Conservation (phyloP, 176 grass and related monocot species). For the Triticum urartu region DNA sequence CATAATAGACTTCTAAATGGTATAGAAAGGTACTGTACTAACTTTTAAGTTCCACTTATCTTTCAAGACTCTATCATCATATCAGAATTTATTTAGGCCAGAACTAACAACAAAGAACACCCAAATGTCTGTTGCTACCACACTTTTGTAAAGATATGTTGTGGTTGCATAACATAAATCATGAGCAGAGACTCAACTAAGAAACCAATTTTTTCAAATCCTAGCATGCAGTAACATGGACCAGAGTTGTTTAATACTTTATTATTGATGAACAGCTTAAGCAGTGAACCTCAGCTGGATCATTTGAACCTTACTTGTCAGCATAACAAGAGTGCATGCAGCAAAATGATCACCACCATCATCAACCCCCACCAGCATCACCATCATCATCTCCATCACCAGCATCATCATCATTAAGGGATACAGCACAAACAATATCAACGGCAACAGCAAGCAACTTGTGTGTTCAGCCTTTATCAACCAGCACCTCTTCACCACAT, state of each 20-base stretch:
- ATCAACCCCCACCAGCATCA: slow-evolving; percentile 37
- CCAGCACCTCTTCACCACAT: slow-evolving; percentile 55
- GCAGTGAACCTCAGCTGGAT: slow-evolving; percentile 27
- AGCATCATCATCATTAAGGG: slow-evolving; percentile 36
- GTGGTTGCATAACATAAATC: not conserved
- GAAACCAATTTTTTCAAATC: not conserved
- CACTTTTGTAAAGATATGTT: not conserved
- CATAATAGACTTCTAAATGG: not conserved
- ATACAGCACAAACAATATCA: slow-evolving; percentile 59
- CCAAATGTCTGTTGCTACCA: not conserved
- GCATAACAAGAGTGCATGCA: slow-evolving; percentile 34
- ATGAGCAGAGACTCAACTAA: not conserved
- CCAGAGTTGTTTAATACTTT: not conserved
- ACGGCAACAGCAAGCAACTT: slow-evolving; percentile 55
- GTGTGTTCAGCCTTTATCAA: slow-evolving; percentile 51
- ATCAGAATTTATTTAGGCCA: not conserved
- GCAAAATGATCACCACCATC: slow-evolving; percentile 37
- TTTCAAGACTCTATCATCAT: not conserved
- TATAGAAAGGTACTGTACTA: not conserved
- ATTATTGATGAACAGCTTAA: not conserved
- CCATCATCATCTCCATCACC: slow-evolving; percentile 34
- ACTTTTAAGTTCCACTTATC: not conserved
- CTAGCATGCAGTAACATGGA: not conserved
- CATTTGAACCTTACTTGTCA: slow-evolving; percentile 50
- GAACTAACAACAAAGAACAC: not conserved